Conservation (phyloP, 1,284 basidiomycete genomes). For the Rugosomyces carneus region DNA sequence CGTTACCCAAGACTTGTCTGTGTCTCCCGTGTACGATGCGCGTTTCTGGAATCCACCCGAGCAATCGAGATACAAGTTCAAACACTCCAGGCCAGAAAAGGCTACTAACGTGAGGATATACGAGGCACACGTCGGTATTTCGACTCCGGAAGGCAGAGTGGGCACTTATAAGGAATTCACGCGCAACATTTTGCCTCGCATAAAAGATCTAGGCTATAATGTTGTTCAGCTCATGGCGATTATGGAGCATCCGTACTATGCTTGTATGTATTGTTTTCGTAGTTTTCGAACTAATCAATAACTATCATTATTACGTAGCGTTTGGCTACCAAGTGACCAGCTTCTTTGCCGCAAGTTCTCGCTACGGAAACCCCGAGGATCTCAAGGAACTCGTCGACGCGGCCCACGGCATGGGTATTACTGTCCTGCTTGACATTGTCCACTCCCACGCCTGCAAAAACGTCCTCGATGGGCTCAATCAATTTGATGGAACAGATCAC, state of each 20-base stretch:
- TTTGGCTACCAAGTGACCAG: slow-evolving; percentile 98
- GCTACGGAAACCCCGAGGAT: slow-evolving; percentile 93
- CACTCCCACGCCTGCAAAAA: slow-evolving; percentile 99
- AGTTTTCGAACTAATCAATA: slow-evolving; percentile 2
- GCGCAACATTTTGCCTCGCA: slow-evolving; percentile 76
- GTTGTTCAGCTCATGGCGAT: slow-evolving; percentile 96
- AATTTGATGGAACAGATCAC: slow-evolving; percentile 95
- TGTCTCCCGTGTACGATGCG: slow-evolving; percentile 92
- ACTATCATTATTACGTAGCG: slow-evolving; percentile 38
- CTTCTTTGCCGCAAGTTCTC: slow-evolving; percentile 96
- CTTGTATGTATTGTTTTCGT: slow-evolving; percentile 52
- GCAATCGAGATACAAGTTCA: slow-evolving; percentile 74
- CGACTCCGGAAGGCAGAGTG: slow-evolving; percentile 80
- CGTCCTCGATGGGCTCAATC: slow-evolving; percentile 90
- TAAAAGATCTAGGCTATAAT: slow-evolving; percentile 92
- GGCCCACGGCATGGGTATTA: slow-evolving; percentile 89
- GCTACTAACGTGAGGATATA: slow-evolving; percentile 82
- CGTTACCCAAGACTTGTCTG: slow-evolving; percentile 88
- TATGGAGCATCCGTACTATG: slow-evolving; percentile 99
- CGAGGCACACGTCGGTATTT: slow-evolving; percentile 98
- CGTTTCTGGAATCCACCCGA: slow-evolving; percentile 96
- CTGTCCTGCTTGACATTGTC: slow-evolving; percentile 92
- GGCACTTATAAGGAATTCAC: slow-evolving; percentile 98
- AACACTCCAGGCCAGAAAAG: slow-evolving; percentile 66
- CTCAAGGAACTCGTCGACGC: slow-evolving; percentile 94